Evolutionary conservation across 73 alveolate genomes (phyloP).

Genomic region (Diophrys sp.): DNA sequence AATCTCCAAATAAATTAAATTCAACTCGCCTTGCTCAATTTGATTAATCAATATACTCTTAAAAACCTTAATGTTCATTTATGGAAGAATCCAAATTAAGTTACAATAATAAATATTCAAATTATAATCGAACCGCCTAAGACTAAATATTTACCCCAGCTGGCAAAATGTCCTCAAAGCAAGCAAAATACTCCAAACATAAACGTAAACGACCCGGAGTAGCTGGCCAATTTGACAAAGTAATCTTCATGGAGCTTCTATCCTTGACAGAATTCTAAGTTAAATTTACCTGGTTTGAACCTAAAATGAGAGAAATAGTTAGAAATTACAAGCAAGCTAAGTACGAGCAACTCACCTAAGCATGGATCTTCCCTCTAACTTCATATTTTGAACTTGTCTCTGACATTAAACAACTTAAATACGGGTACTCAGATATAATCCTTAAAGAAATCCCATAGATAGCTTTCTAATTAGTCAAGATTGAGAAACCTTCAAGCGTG

Average conservation of each 20-base stretch:
- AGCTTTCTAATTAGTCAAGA: neutral
- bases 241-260: neutral
- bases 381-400: neutral
- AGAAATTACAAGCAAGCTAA: neutral
- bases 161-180: too few species aligned
- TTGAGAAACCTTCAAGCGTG: neutral
- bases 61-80: too few species aligned
- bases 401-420: neutral
- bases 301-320: neutral
- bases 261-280: neutral
- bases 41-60: too few species aligned
- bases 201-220: too few species aligned
- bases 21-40: too few species aligned
- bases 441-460: slow-evolving; percentile 5
- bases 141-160: too few species aligned
- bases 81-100: too few species aligned
- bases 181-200: too few species aligned
- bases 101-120: too few species aligned
- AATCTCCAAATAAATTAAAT: too few species aligned
- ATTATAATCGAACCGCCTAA: too few species aligned
- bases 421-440: neutral
- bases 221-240: too few species aligned
- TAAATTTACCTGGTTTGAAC: neutral
- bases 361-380: slow-evolving; percentile 1
- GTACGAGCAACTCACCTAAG: slow-evolving; percentile 1